Percentiles rank a stretch among this genome's conserved stretches.
These are phyloP conservation scores for Priceomyces medius DNA, from an alignment of 805 yeast genomes.

Conservation along the genomic window DNA sequence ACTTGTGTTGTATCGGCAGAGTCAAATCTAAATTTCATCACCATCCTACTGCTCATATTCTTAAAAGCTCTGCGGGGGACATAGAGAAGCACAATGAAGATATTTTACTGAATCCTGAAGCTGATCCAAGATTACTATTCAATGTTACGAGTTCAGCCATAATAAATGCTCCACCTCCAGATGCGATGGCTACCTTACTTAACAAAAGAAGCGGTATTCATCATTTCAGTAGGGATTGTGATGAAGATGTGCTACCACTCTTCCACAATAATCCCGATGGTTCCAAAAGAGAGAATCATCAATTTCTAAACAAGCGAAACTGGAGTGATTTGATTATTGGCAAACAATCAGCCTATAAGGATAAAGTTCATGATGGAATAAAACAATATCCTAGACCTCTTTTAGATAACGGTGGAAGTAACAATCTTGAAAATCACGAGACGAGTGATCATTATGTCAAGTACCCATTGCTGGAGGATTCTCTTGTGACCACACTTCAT, in stretches of 20 bases:
- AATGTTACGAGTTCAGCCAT: conserved; percentile 90
- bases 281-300: conserved; percentile 42
- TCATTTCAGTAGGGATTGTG: conserved; percentile 60
- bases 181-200: conserved; percentile 73
- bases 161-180: conserved; percentile 90
- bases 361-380: conserved; percentile 17
- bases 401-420: conserved; percentile 9
- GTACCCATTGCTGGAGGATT: conserved; percentile 56
- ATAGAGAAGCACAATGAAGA: conserved; percentile 38
- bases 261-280: conserved; percentile 64
- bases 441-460: conserved; percentile 29
- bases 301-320: conserved; percentile 65
- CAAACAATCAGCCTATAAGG: conserved; percentile 28
- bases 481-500: conserved; percentile 68
- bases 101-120: conserved; percentile 51
- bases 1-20: conserved; percentile 80
- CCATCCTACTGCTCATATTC: conserved; percentile 25
- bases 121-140: conserved; percentile 73
- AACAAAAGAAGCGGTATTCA: conserved; percentile 68
- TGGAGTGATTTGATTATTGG: conserved; percentile 69
- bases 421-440: conserved; percentile 7
- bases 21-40: conserved; percentile 55
- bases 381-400: conserved; percentile 46
- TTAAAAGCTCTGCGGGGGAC: conserved; percentile 19
- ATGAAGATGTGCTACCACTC: conserved; percentile 79